Evolutionary conservation across 768 basidiomycete species (phyloP).

Genomic region (Leccinum disarticulatum): DNA sequence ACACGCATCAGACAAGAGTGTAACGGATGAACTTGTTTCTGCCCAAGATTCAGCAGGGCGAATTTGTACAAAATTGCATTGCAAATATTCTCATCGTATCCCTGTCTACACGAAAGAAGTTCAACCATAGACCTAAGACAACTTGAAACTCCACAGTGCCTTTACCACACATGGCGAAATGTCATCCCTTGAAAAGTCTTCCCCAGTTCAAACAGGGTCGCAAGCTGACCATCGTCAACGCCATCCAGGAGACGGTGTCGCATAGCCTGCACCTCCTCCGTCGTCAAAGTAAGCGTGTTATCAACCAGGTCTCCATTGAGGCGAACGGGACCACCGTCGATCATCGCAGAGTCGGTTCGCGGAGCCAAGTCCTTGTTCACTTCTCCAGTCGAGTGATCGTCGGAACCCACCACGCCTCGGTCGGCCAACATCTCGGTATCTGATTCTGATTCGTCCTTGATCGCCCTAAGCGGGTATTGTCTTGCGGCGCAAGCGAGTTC

Average conservation of each 20-base stretch:
- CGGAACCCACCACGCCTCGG: neutral
- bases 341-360: neutral
- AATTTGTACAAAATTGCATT: neutral
- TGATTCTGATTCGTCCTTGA: neutral
- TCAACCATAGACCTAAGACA: neutral
- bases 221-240: conserved; percentile 9
- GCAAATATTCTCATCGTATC: neutral
- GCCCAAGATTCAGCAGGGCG: neutral
- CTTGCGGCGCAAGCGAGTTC: neutral
- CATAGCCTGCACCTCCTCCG: conserved; percentile 16
- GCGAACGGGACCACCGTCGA: neutral
- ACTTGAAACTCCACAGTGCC: neutral
- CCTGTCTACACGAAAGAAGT: too few species aligned
- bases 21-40: too few species aligned
- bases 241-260: conserved; percentile 17
- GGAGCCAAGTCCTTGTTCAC: neutral
- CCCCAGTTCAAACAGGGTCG: conserved; percentile 22
- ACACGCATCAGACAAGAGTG: too few species aligned
- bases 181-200: conserved; percentile 19
- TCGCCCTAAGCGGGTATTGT: neutral
- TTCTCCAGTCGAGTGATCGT: neutral
- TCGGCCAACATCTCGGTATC: neutral
- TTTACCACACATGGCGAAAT: conserved; percentile 30
- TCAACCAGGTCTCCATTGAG: neutral
- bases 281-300: conserved; percentile 17